Evolutionary conservation across 1,284 basidiomycete genomes (phyloP), one percentile per base, ranked within the genome.

Genomic region (Ganoderma sp.): DNA sequence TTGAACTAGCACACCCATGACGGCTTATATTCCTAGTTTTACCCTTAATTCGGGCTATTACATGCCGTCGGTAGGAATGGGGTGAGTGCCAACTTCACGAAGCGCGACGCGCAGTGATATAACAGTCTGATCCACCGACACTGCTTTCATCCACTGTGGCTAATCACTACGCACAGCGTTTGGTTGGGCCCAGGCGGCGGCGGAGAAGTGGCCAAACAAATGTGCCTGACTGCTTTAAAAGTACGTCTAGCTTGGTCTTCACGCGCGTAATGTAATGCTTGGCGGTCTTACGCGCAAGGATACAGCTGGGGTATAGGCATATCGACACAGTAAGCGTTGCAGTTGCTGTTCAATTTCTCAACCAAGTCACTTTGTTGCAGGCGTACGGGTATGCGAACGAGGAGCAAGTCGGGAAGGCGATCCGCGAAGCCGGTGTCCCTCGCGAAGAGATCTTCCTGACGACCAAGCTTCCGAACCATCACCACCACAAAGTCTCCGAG

Each of bases 401-500:
- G 63, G 77, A 77, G 58, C 78, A 75, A 54, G 80, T 85, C 28
- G 83, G 84, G 0, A 76, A 79, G 34, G 85, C 82, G 0, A 77
- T 87, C 64, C 78, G 81, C 62, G 77, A 80, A 34, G 81, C 79
- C 48, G 81, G 80, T 7, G 75, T 83, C 41, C 79, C 81, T 45
- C 75, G 85, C 57, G 78, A 81, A 63, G 79, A 84, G 68, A 75
- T 87, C 9, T 87, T 80, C 73, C 73, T 87, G 14, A 80, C 83
- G 1, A 78, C 79, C 2, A 80, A 80, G 67, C 75, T 79, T 2
- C 74, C 75, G 70, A 87, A 74, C 84, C 82, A 34, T 12, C 80
- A 86, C 42, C 88, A 91, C 77, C 91, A 93, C 74, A 83, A 84
- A 73, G 85, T 88, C 41, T 80, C 84, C 61, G 86, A 86, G 59